phyloP scores from a whole-genome alignment of 345 rosid species.

The Cardamine occulta region DNA sequence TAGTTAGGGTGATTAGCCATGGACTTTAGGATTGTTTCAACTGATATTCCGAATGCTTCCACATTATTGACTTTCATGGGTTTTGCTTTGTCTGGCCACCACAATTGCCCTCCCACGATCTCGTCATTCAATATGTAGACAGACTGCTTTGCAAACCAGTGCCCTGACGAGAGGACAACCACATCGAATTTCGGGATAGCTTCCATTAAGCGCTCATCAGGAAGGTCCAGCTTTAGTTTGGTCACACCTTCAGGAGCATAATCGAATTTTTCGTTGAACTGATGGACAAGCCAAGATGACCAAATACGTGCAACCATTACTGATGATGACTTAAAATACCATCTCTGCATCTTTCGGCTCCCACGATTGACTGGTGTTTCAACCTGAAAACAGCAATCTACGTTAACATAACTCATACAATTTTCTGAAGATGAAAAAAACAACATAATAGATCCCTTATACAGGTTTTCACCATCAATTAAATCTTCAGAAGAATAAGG shows the following conservation, averaged over 20 bases:
- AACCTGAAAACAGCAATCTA: slow-evolving; percentile 55
- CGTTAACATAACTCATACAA: background rate
- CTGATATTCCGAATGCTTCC: slow-evolving; percentile 88
- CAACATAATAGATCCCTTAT: background rate
- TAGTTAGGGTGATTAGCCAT: slow-evolving; percentile 72
- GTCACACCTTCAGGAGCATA: slow-evolving; percentile 75
- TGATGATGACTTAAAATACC: slow-evolving; percentile 70
- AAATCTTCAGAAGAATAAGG: background rate
- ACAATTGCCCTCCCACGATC: slow-evolving; percentile 91
- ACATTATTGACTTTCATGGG: slow-evolving; percentile 76
- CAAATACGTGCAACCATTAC: slow-evolving; percentile 82
- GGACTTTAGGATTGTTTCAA: slow-evolving; percentile 74
- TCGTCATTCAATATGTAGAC: slow-evolving; percentile 78
- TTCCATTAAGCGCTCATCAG: slow-evolving; percentile 77
- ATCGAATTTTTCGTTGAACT: slow-evolving; percentile 61
- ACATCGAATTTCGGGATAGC: slow-evolving; percentile 70
- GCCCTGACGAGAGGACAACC: slow-evolving; percentile 88
- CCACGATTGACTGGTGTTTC: slow-evolving; percentile 93
- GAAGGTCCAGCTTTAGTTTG: slow-evolving; percentile 88
- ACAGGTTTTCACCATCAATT: background rate
- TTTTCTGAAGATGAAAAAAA: background rate
- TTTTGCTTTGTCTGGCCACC: slow-evolving; percentile 85
- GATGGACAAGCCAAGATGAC: slow-evolving; percentile 97
- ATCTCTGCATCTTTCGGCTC: slow-evolving; percentile 84
- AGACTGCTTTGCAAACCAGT: slow-evolving; percentile 98